These are phyloP conservation scores for Saccharomycopsis schoenii DNA, from an alignment of 805 yeast species.

Conservation along the genomic window DNA sequence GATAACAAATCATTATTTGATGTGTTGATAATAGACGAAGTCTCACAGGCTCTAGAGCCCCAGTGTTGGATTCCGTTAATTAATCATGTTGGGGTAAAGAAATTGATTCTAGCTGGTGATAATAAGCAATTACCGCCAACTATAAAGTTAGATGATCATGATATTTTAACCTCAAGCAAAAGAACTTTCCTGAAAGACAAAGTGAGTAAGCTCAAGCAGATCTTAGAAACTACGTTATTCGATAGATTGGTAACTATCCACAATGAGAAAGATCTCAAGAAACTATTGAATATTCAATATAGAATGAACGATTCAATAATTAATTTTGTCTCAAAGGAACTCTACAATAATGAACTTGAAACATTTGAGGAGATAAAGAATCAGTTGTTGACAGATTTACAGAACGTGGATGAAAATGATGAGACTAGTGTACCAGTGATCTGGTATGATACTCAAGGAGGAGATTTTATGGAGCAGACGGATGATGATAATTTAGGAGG, in stretches of 20 bases:
- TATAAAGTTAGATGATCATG: constrained; percentile 45
- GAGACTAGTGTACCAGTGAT: constrained; percentile 47
- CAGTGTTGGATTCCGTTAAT: constrained; percentile 94
- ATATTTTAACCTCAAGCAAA: constrained; percentile 8
- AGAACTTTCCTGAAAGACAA: background rate
- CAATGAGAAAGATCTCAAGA: constrained; percentile 35
- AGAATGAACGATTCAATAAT: constrained; percentile 76
- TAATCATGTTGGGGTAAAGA: constrained; percentile 45
- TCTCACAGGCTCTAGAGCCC: constrained; percentile 87
- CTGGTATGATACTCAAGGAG: constrained; percentile 95
- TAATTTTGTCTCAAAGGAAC: constrained; percentile 59
- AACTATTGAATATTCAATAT: constrained; percentile 68
- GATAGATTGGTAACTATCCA: constrained; percentile 57
- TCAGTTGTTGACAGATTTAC: constrained; percentile 46
- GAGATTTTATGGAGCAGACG: constrained; percentile 58
- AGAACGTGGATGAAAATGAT: constrained; percentile 38
- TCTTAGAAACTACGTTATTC: constrained; percentile 60
- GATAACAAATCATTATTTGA: constrained; percentile 41
- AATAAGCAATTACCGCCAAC: constrained; percentile 90
- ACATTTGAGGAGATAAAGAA: constrained; percentile 53
- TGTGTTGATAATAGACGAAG: constrained; percentile 86
- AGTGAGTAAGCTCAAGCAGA: constrained; percentile 26
- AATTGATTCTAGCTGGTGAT: constrained; percentile 84
- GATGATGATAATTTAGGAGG: constrained; percentile 21
- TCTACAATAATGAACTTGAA: constrained; percentile 52